Evolutionary conservation across 208 protist species (phyloP), one percentile per base, ranked within the genome.

Genomic region (Leishmania tarentolae): DNA sequence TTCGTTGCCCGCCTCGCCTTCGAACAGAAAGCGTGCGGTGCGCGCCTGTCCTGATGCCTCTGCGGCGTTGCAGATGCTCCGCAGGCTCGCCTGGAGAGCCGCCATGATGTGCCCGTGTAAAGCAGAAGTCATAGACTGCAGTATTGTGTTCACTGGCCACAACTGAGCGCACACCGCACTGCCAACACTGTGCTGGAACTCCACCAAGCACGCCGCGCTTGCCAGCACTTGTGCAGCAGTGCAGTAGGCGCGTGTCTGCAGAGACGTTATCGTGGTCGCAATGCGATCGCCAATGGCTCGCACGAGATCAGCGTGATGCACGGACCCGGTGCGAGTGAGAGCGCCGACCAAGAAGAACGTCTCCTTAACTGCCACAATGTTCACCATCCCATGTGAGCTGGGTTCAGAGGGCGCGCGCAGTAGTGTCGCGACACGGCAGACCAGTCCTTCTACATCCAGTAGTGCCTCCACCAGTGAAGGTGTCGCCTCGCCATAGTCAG

Each of bases 301-400:
- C 15, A 92, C 72, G 31, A 93, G 35, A 52, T 78, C 37, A 50
- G 75, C 61, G 42, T 90, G 75, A 28, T 61, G 42, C 4, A 53
- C 24, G 7, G 68, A 82, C 3, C 66, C 75, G n/a, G 70, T 88
- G 61, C 87, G 78, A 11, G 81, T 80, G 46, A 95, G 85, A 42
- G 90, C 84, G 47, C 92, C 93, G 31, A 86, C 42, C 44, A 97
- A 83, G 75, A 97, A 97, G 28, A 97, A 92, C 31, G 92, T 83
- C 56, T 91, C 82, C 82, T 95, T 95, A 0, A 88, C 83, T 53
- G 79, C 81, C 17, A 81, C 73, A 3, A 86, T 83, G 68, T 90
- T 86, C 77, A 92, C 78, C 17, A 24, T 57, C 46, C 13, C 37
- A 66, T 65, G 40, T 56, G 82, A 79, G 28, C 56, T 47, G 7